phyloP scores from a whole-genome alignment of 2,329 filamentous ascomycete species.

The Huntiella decipiens region DNA sequence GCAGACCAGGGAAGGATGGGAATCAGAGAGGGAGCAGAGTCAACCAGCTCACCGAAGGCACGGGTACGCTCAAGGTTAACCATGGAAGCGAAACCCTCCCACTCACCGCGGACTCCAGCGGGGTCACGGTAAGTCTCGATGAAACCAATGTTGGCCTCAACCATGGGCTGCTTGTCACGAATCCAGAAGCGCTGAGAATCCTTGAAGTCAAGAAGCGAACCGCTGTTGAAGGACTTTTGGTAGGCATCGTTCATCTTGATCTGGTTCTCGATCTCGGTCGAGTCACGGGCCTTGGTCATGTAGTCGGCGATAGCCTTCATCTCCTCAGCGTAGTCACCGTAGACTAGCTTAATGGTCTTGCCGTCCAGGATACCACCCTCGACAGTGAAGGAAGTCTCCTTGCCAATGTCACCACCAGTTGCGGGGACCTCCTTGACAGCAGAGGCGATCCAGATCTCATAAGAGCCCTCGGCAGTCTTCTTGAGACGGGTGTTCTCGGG shows the following conservation, averaged over 20 bases:
- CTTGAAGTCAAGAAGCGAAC: conserved; percentile 61
- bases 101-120: conserved; percentile 62
- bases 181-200: conserved; percentile 69
- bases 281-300: conserved; percentile 47
- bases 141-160: conserved; percentile 69
- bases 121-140: conserved; percentile 76
- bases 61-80: conserved; percentile 50
- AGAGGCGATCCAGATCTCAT: conserved; percentile 59
- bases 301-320: conserved; percentile 51
- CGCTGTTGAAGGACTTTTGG: conserved; percentile 52
- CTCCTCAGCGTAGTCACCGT: conserved; percentile 54
- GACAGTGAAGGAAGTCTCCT: conserved; percentile 40
- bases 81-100: conserved; percentile 64
- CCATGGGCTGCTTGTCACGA: conserved; percentile 58
- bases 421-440: conserved; percentile 39
- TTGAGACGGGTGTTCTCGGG: conserved; percentile 59
- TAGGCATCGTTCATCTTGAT: conserved; percentile 57
- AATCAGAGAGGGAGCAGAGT: conserved; percentile 64
- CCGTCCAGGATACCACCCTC: conserved; percentile 41
- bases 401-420: conserved; percentile 49
- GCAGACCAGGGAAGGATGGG: conserved; percentile 73
- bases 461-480: conserved; percentile 44
- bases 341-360: conserved; percentile 51
- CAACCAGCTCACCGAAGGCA: conserved; percentile 71
- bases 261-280: conserved; percentile 56